A percentile compares a stretch with the other conserved stretches of the same genome.
Conservation (phyloP, 495 filamentous ascomycete species). For the Ascodesmis nigricans region DNA sequence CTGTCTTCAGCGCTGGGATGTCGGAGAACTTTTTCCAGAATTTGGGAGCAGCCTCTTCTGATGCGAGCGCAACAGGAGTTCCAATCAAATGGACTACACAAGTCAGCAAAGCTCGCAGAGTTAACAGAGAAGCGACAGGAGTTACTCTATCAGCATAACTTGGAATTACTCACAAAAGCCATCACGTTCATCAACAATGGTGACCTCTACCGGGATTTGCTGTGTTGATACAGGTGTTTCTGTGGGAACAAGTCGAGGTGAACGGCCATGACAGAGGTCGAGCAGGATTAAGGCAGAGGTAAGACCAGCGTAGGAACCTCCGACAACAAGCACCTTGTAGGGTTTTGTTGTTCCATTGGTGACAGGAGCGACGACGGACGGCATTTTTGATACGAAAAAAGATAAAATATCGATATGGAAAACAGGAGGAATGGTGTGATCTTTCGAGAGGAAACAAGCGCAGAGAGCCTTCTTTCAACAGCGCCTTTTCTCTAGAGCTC, state of each 20-base stretch:
- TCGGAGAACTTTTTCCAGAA: slow-evolving; percentile 40
- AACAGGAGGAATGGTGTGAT: too few species aligned
- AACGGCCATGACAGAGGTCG: slow-evolving; percentile 26
- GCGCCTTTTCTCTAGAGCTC: too few species aligned
- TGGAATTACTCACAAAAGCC: slow-evolving; percentile 46
- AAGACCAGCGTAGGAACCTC: slow-evolving; percentile 44
- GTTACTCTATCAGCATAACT: too few species aligned
- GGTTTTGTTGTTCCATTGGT: too few species aligned
- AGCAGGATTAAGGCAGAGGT: slow-evolving; percentile 36
- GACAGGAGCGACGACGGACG: too few species aligned
- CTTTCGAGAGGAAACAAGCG: too few species aligned
- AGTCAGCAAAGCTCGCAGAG: slow-evolving; percentile 1
- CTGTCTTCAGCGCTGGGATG: slow-evolving; percentile 33
- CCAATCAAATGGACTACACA: slow-evolving; percentile 37
- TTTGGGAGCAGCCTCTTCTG: slow-evolving; percentile 30
- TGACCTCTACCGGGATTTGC: slow-evolving; percentile 35
- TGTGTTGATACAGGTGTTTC: too few species aligned
- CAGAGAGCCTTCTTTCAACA: too few species aligned
- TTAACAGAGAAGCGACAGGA: neutral
- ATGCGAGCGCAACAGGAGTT: slow-evolving; percentile 37
- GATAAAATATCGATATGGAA: too few species aligned
- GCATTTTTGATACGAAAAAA: too few species aligned
- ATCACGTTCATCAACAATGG: slow-evolving; percentile 47
- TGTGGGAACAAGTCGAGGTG: too few species aligned
- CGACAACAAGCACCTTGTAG: too few species aligned